Base-by-base conservation (phyloP, 1,284 basidiomycete genomes). In the Volvariella volvacea region DNA sequence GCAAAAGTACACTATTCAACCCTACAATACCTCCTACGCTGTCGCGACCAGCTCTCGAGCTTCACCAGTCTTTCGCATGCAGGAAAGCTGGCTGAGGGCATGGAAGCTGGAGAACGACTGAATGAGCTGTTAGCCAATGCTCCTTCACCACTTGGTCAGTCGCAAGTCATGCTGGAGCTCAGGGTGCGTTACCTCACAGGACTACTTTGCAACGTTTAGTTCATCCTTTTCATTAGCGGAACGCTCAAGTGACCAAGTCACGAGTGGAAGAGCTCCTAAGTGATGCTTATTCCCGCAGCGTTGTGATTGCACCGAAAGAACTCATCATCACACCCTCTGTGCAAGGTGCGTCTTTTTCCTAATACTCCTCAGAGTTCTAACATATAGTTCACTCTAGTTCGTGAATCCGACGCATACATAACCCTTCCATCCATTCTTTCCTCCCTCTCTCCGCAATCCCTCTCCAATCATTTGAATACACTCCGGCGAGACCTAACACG, bases 181-280 rank as follows among this genome's bases (percentile, higher is more conserved):
- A 78, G 73, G 67, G 87, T 86, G 53, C 33, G 68, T 54, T 7
- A 17, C 33, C 17, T 32, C 42, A 31, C 19, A 45, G 4, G n/a
- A n/a, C n/a, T n/a, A n/a, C 48, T 6, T 20, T n/a, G 19, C 34
- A 6, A 15, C 6, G 8, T 20, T 36, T 4, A 36, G 7, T 15
- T 36, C 14, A 20, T n/a, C 39, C 43, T 36, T 33, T 7, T 39
- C 36, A 12, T 9, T 52, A 88, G 84, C 68, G 66, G 41, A 74
- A 67, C 52, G 71, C 77, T 48, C 69, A 71, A 45, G 71, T 75
- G 1, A 61, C 75, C 7, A 71, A 69, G 50, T 78, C 83, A 46
- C 73, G 75, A 22, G 62, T 76, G 3, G 80, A 86, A 54, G 87
- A 89, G 48, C 80, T 87, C 52, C 66, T 90, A 15, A 74, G 71